Conservation (phyloP, 2,329 filamentous ascomycete species). For the Zasmidium angulare region DNA sequence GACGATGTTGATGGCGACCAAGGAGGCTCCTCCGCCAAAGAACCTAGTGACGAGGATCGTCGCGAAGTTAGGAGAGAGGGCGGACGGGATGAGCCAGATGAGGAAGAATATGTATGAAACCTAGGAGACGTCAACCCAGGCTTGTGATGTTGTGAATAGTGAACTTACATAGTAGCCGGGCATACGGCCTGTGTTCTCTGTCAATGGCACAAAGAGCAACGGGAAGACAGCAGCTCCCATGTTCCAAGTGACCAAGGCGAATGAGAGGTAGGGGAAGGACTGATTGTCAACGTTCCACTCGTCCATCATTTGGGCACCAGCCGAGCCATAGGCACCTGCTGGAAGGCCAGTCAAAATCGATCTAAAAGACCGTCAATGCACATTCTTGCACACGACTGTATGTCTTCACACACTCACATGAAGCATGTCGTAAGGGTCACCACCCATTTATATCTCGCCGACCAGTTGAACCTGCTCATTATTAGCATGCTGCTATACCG, state of each 20-base stretch:
- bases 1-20: constrained; percentile 28
- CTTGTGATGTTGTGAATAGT: not conserved
- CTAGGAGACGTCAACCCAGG: not conserved
- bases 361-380: not conserved
- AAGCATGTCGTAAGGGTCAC: constrained; percentile 32
- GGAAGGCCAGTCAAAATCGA: constrained; percentile 31
- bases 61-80: constrained; percentile 61
- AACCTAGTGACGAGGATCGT: constrained; percentile 50
- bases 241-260: constrained; percentile 34
- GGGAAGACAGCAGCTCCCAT: constrained; percentile 33
- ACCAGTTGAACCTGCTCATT: constrained; percentile 29
- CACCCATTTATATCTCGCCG: constrained; percentile 28
- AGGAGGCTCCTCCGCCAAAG: constrained; percentile 33
- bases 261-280: constrained; percentile 33
- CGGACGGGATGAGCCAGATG: constrained; percentile 31
- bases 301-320: constrained; percentile 26
- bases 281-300: constrained; percentile 25
- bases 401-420: constrained; percentile 13
- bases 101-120: constrained; percentile 31
- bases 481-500: not conserved
- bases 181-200: constrained; percentile 33
- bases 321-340: constrained; percentile 31
- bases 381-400: too few relatives aligned
- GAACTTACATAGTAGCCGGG: constrained; percentile 25
- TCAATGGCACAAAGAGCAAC: constrained; percentile 32